Evolutionary conservation across 2,329 filamentous ascomycete species (phyloP), one percentile per base, ranked within the genome.

Genomic region (Fusarium heterosporum): DNA sequence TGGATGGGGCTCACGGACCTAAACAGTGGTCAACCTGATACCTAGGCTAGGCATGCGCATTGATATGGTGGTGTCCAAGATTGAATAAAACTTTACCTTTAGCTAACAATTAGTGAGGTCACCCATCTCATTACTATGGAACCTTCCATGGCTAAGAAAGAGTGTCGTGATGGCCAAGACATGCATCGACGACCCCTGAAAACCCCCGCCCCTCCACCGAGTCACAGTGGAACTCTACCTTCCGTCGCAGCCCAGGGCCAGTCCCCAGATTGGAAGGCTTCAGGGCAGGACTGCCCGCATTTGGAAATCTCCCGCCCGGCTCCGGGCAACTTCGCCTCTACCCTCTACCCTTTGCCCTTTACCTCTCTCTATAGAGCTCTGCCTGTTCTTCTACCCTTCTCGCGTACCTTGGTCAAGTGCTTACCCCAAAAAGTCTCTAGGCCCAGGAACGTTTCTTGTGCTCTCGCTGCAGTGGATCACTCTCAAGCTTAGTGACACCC

Each of bases 341-440:
- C 69, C 22, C 22, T 22, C 6, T 22, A 22, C 22, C 22, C 22
- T 22, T 22, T 6, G 6, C 22, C 22, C 22, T 4, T 4, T 22
- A 22, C 22, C 22, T 22, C 22, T 22, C n/a, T 22, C 22, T 4
- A 22, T 4, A 8, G n/a, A 16, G n/a, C 42, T 54, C 71, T 66
- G 69, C 66, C 57, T 68, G 53, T 70, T 41, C 69, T 69, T 67
- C 66, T 70, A 48, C 56, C 57, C 48, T 62, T 48, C 16, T 69
- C 59, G 52, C 52, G 54, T 65, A 65, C 38, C 28, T 61, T 61
- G 58, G 58, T 25, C n/a, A 28, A 41, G 41, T 51, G 43, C 47
- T 52, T 49, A 54, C 65, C 45, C 62, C 43, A 55, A 54, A 54
- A 50, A 51, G 55, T 55, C 58, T 61, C 57, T 48, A 50, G 51